A percentile compares a stretch with the other conserved stretches of the same genome.
phyloP scores from a whole-genome alignment of 1,139 yeast species.

The Williopsis jadinii region DNA sequence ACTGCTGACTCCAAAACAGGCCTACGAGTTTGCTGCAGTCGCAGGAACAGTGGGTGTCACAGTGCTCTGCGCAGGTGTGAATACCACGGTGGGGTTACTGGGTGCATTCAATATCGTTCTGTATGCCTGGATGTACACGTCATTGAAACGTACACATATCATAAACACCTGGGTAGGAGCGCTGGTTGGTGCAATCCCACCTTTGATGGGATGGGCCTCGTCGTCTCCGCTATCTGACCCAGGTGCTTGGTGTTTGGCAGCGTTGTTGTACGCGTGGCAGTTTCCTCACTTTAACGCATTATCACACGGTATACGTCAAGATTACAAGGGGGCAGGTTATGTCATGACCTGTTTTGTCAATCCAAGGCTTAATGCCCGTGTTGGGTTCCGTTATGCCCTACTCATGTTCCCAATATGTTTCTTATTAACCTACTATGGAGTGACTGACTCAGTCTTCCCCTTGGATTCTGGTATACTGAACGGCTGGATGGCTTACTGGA shows the following conservation, averaged over 20 bases:
- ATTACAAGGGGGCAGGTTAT: conserved; percentile 88
- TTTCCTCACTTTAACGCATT: conserved; percentile 96
- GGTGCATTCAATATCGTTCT: conserved; percentile 75
- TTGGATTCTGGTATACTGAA: conserved; percentile 77
- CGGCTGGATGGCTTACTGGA: conserved; percentile 77
- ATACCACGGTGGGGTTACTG: conserved; percentile 71
- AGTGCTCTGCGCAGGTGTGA: conserved; percentile 72
- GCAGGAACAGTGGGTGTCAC: conserved; percentile 68
- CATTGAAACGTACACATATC: conserved; percentile 78
- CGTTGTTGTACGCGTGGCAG: conserved; percentile 92
- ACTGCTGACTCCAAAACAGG: conserved; percentile 63
- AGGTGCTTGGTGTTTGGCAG: conserved; percentile 94
- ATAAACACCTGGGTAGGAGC: conserved; percentile 99
- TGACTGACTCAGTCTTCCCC: conserved; percentile 78
- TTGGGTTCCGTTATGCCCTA: conserved; percentile 80
- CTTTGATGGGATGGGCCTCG: conserved; percentile 99
- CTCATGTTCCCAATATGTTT: conserved; percentile 90
- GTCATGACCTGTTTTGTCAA: conserved; percentile 94
- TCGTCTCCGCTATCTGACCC: conserved; percentile 77
- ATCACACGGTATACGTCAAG: conserved; percentile 81
- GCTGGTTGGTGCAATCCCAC: conserved; percentile 95
- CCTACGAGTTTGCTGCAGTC: conserved; percentile 69
- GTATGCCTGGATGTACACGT: conserved; percentile 87
- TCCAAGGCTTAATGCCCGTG: conserved; percentile 88
- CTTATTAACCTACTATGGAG: conserved; percentile 69